Evolutionary conservation across 139 green algal genomes (phyloP), one percentile per base, ranked within the genome.

Genomic region (Spirogloea muscicola): DNA sequence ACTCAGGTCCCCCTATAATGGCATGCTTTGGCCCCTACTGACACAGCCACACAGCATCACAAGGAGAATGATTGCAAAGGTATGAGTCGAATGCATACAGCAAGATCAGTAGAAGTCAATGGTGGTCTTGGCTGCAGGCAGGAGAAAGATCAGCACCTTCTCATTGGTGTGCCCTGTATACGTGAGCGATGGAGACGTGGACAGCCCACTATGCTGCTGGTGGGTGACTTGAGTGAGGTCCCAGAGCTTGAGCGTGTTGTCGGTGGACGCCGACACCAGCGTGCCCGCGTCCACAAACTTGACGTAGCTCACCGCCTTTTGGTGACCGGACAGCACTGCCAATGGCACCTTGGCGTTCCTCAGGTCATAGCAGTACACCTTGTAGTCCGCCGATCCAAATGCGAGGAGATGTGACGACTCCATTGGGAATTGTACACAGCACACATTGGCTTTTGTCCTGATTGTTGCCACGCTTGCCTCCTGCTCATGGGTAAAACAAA

Each of bases 161-260:
- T 94, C 85, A 48, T 98, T 97, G 36, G 70, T 55, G 77, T 98
- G 93, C 13, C 93, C 93, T 0, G 48, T 81, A 44, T 79, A 84
- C 25, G 77, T 83, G 27, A 78, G 68, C 48, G 62, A 7, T 44
- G 77, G 82, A 29, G 72, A 62, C 21, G 33, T 46, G 16, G 64
- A 37, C 49, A 34, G 27, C 13, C 13, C 33, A 37, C 61, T 42
- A n/a, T n/a, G n/a, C 36, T 10, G n/a, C 49, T 76, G 67, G 16
- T 36, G 7, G 29, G n/a, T 74, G 1, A 21, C 49, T 2, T 51
- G 49, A 7, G 37, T 79, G 13, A 88, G 29, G 76, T 88, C 83
- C 83, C 83, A 88, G 21, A 80, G 67, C 81, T 85, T 87, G 25
- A 88, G 76, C 59, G 82, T 83, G 67, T 83, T 86, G 64, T 88